A percentile compares a stretch with the other conserved stretches of the same genome.
Evolutionary conservation across 805 yeast genomes (phyloP).

Genomic region (Lipomyces yamadae): DNA sequence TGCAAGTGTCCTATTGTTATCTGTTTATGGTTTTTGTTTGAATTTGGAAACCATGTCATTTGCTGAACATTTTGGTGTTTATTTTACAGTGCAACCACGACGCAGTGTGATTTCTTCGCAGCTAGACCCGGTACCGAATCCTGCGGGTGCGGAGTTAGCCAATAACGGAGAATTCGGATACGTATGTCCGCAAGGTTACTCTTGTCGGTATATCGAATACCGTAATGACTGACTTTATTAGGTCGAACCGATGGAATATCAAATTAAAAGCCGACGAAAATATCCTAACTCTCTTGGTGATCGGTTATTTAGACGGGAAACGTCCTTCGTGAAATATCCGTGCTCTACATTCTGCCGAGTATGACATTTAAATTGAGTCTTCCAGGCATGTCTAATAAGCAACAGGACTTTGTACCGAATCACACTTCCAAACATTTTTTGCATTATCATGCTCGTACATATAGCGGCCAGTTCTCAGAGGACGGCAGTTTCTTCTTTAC

Average conservation of each 20-base stretch:
- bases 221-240: not conserved
- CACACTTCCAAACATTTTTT: slow-evolving; percentile 13
- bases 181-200: slow-evolving; percentile 13
- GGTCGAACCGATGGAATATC: slow-evolving; percentile 26
- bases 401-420: slow-evolving; percentile 32
- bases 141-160: slow-evolving; percentile 32
- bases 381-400: not conserved
- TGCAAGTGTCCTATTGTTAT: not conserved
- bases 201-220: not conserved
- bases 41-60: slow-evolving; percentile 20
- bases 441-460: slow-evolving; percentile 37
- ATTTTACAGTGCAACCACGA: slow-evolving; percentile 32
- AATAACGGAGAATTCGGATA: slow-evolving; percentile 35
- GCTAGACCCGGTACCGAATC: slow-evolving; percentile 32
- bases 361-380: not conserved
- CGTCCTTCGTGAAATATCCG: slow-evolving; percentile 20
- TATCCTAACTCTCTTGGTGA: slow-evolving; percentile 31
- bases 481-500: slow-evolving; percentile 41
- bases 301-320: slow-evolving; percentile 32
- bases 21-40: not conserved
- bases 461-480: slow-evolving; percentile 43
- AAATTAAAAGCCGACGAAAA: slow-evolving; percentile 26
- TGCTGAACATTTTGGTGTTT: slow-evolving; percentile 25
- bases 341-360: slow-evolving; percentile 27
- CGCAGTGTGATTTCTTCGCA: slow-evolving; percentile 11